Evolutionary conservation across 1,139 yeast species (phyloP), one percentile per base, ranked within the genome.

Genomic region (Hansenula anomala): DNA sequence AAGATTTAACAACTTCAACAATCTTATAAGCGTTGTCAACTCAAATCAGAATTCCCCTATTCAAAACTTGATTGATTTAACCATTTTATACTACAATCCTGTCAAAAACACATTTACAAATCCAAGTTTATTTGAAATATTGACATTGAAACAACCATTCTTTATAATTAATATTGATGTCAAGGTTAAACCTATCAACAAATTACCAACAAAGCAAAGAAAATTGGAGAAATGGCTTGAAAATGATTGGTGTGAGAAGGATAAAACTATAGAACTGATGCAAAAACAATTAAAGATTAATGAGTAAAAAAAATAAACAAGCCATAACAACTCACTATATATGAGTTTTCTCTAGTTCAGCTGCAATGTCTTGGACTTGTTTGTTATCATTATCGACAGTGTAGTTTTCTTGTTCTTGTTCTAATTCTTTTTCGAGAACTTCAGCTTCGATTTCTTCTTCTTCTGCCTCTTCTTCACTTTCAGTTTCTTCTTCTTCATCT

Each of bases 221-320:
- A 74, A 71, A 44, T 45, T 82, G 30, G 92, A 84, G 48, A 76
- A 74, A 54, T 86, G 89, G 82, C 55, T 87, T 14, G 95, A 87
- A 55, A 66, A 66, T 36, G 61, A 67, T 29, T 87, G 95, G 95
- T 59, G 63, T n/a, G 76, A 73, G 37, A 85, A 85, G 54, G 95
- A 86, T 52, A 66, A 57, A 41, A 46, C 67, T 33, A 64, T 74
- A 22, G 59, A 58, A 7, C 55, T 56, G 29, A 57, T 63, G 44
- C 66, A 61, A 41, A 53, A 49, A 36, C 62, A 61, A 39, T 55
- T 66, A 26, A 54, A 48, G 32, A 41, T 46, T 20, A 36, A 31
- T 16, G 31, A 33, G 32, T 31, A 22, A 38, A 32, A 37, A 25
- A 26, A 15, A 25, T 14, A 34, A 9, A n/a, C n/a, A n/a, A n/a